phyloP scores from a whole-genome alignment of 2,329 filamentous ascomycete genomes.

The Helicocarpus griseus region DNA sequence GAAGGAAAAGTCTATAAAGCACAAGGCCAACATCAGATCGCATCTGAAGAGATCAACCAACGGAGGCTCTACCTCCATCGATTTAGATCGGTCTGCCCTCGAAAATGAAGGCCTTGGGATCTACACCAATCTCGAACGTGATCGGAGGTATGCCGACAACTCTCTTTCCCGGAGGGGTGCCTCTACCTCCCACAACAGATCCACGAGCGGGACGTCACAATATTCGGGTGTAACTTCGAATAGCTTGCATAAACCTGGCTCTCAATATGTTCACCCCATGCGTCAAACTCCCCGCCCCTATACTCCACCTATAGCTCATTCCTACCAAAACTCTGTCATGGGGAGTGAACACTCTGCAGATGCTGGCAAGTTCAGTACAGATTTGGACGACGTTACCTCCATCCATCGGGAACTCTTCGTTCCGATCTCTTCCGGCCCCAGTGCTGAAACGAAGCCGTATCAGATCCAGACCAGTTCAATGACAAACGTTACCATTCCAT shows the following conservation, averaged over 20 bases:
- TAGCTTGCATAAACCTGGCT: slow-evolving; percentile 39
- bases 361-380: slow-evolving; percentile 24
- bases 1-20: slow-evolving; percentile 6
- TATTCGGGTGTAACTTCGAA: slow-evolving; percentile 37
- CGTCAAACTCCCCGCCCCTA: slow-evolving; percentile 46
- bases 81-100: slow-evolving; percentile 45
- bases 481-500: slow-evolving; percentile 24
- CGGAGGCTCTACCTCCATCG: slow-evolving; percentile 40
- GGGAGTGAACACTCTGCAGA: slow-evolving; percentile 36
- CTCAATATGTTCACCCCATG: slow-evolving; percentile 46
- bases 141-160: slow-evolving; percentile 27
- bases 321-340: slow-evolving; percentile 40
- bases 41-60: slow-evolving; percentile 45
- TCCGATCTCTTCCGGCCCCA: slow-evolving; percentile 27
- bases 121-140: slow-evolving; percentile 27
- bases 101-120: slow-evolving; percentile 52
- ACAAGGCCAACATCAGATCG: slow-evolving; percentile 43
- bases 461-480: slow-evolving; percentile 32
- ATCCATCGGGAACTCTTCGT: slow-evolving; percentile 10
- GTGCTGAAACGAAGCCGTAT: slow-evolving; percentile 24
- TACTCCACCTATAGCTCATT: slow-evolving; percentile 43
- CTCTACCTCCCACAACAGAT: slow-evolving; percentile 39
- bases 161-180: slow-evolving; percentile 28
- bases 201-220: slow-evolving; percentile 46
- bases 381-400: slow-evolving; percentile 8